These are phyloP conservation scores for Beauveria varroae DNA, from an alignment of 2,329 filamentous ascomycete genomes.

Conservation along the genomic window DNA sequence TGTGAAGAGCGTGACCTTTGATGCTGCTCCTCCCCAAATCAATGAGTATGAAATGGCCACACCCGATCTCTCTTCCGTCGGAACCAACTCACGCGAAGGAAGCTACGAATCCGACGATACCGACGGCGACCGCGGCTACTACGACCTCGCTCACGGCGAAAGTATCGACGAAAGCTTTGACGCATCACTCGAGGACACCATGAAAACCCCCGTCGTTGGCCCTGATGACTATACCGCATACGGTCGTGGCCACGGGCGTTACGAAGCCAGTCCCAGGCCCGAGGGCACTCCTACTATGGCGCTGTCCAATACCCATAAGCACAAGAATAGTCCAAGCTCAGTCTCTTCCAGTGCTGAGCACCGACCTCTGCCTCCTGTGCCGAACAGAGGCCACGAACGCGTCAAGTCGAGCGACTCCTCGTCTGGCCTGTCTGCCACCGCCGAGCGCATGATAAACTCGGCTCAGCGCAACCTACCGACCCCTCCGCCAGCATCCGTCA, in stretches of 20 bases:
- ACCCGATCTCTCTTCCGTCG: constrained; percentile 87
- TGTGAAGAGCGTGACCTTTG: constrained; percentile 95
- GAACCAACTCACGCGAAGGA: constrained; percentile 82
- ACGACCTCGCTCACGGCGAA: constrained; percentile 45
- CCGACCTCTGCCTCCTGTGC: constrained; percentile 79
- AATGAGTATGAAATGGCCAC: constrained; percentile 99
- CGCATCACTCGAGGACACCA: constrained; percentile 87
- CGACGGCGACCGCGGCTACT: constrained; percentile 58
- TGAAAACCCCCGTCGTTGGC: constrained; percentile 96
- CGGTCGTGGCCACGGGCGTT: constrained; percentile 29
- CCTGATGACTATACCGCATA: constrained; percentile 80
- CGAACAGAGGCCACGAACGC: constrained; percentile 38
- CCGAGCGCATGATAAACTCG: constrained; percentile 61
- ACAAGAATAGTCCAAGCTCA: constrained; percentile 62
- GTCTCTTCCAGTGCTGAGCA: constrained; percentile 72
- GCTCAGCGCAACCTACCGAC: constrained; percentile 61
- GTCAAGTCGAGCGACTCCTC: constrained; percentile 41
- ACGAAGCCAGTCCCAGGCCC: constrained; percentile 63
- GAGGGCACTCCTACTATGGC: constrained; percentile 37
- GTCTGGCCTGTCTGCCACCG: constrained; percentile 59
- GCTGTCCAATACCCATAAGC: constrained; percentile 39
- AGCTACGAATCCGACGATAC: constrained; percentile 83
- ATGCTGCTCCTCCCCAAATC: constrained; percentile 84
- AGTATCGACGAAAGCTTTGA: constrained; percentile 81
- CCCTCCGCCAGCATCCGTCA: constrained; percentile 58